A percentile compares a stretch with the other conserved stretches of the same genome.
Conservation (phyloP, 352 stramenopile species). For the Pythium guiyangense region DNA sequence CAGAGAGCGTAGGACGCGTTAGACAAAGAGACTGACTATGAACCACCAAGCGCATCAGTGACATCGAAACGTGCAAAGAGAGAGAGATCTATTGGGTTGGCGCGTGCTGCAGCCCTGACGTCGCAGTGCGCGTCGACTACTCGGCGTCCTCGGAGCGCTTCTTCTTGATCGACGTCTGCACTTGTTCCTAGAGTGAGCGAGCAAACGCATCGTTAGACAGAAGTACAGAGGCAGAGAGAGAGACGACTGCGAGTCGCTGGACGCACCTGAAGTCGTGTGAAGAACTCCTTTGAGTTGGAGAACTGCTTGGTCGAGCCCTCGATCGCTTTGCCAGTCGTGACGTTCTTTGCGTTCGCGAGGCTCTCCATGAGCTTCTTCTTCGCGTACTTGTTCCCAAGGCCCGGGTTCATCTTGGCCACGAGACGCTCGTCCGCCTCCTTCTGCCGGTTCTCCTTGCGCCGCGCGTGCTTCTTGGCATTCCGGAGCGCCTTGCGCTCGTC, state of each 20-base stretch:
- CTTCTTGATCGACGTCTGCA: background rate
- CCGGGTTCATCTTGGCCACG: constrained; percentile 93
- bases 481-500: constrained; percentile 81
- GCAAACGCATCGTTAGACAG: too few species aligned
- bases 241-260: too few species aligned
- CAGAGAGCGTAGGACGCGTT: too few species aligned
- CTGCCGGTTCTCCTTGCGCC: constrained; percentile 89
- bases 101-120: background rate
- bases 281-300: constrained; percentile 88
- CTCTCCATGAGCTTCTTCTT: constrained; percentile 90
- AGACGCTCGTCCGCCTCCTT: constrained; percentile 89
- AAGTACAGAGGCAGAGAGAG: too few species aligned
- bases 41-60: too few species aligned
- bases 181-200: too few species aligned
- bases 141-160: constrained; percentile 1
- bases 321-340: constrained; percentile 81
- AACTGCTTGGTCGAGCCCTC: constrained; percentile 81
- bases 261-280: constrained; percentile 62
- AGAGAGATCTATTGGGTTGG: too few species aligned
- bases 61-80: too few species aligned
- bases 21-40: too few species aligned
- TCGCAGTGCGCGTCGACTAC: background rate
- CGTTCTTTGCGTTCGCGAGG: constrained; percentile 72
- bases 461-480: constrained; percentile 88
- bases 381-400: constrained; percentile 94